These are phyloP conservation scores for Backusella sp. DNA, from an alignment of 192 early-diverging fungal species.

Conservation along the genomic window DNA sequence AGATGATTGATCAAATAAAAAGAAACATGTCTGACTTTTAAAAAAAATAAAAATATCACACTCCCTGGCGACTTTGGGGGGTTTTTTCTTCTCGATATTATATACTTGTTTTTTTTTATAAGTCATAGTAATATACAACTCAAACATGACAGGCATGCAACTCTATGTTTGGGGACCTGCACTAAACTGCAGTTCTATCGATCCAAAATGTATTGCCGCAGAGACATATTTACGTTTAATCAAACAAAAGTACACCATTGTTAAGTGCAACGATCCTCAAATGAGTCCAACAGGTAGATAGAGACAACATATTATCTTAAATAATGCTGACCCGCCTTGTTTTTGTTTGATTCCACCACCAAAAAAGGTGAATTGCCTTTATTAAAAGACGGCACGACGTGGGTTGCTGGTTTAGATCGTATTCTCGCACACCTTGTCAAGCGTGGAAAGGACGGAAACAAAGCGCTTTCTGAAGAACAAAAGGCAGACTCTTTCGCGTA, in stretches of 20 bases:
- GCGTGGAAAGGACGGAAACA: conserved; percentile 45
- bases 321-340: background rate
- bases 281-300: conserved; percentile 62
- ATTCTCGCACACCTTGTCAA: conserved; percentile 48
- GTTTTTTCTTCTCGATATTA: background rate
- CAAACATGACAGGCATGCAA: conserved; percentile 40
- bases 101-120: background rate
- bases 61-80: background rate
- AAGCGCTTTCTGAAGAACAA: conserved; percentile 43
- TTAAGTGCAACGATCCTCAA: conserved; percentile 58
- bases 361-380: conserved; percentile 68
- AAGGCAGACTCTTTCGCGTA: conserved; percentile 55
- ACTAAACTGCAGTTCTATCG: conserved; percentile 63
- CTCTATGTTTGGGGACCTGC: conserved; percentile 73
- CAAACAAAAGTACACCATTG: conserved; percentile 51
- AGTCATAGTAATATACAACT: background rate
- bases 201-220: conserved; percentile 67
- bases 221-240: conserved; percentile 62
- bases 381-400: conserved; percentile 54
- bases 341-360: background rate
- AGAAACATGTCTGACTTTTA: background rate
- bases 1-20: too few relatives aligned
- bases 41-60: too few relatives aligned
- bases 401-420: conserved; percentile 51
- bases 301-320: background rate